Evolutionary conservation across 306 rosid species (phyloP).

Genomic region (Echinosophora koreensis): DNA sequence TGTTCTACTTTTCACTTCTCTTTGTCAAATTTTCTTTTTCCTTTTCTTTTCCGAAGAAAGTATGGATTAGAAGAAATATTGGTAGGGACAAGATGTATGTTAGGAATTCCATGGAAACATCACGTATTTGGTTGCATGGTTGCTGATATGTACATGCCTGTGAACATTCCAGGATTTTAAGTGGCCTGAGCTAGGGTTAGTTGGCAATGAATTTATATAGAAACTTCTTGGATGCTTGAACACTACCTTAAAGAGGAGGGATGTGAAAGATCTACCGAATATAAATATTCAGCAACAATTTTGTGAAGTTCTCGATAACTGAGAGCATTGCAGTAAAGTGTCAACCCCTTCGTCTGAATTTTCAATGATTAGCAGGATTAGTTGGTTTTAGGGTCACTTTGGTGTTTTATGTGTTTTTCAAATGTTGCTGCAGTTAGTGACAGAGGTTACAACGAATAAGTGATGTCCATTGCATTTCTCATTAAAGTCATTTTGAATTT

Average conservation of each 20-base stretch:
- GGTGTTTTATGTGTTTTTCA: not conserved
- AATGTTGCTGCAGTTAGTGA: not conserved
- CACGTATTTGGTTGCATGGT: not conserved
- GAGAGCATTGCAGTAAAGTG: not conserved
- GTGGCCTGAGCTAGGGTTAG: not conserved
- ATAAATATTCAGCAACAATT: conserved; percentile 13
- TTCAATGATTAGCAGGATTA: not conserved
- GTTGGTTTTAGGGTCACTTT: not conserved
- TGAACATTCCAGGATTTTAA: conserved; percentile 13
- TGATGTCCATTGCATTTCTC: conserved; percentile 1
- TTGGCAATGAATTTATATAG: not conserved
- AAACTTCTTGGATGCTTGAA: not conserved
- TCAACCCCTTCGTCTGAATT: conserved; percentile 10
- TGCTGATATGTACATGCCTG: conserved; percentile 3
- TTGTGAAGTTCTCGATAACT: not conserved
- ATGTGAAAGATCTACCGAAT: conserved; percentile 30
- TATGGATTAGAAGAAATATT: conserved; percentile 19
- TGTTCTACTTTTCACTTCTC: not conserved
- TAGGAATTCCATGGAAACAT: not conserved
- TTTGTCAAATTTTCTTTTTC: not conserved
- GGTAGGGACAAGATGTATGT: not conserved
- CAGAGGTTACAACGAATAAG: not conserved
- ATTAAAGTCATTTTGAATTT: not conserved
- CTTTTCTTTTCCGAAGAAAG: not conserved
- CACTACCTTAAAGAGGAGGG: conserved; percentile 5